A percentile compares a stretch with the other conserved stretches of the same genome.
phyloP scores from a whole-genome alignment of 768 basidiomycete species.

The Boletus pseudo-olivaceus region DNA sequence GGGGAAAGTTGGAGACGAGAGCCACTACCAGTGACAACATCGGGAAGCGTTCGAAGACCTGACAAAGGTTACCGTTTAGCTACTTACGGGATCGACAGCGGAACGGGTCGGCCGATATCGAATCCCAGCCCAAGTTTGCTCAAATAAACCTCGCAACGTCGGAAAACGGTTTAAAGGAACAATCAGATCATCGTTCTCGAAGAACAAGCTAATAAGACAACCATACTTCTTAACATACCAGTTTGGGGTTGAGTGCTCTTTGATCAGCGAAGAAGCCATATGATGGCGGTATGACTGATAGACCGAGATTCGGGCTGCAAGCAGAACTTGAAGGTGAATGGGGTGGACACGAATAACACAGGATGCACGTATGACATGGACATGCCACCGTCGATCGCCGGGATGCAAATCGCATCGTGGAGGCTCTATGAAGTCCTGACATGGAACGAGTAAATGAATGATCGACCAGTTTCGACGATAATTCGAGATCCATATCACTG shows the following conservation, averaged over 20 bases:
- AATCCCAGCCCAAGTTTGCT: slow-evolving; percentile 1
- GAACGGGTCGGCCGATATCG: slow-evolving; percentile 7
- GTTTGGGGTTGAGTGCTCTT: slow-evolving; percentile 16
- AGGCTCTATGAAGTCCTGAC: slow-evolving; percentile 2
- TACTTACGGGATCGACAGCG: slow-evolving; percentile 15
- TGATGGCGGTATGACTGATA: background rate
- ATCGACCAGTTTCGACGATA: slow-evolving; percentile 24
- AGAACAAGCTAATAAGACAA: slow-evolving; percentile 18
- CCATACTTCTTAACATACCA: slow-evolving; percentile 22
- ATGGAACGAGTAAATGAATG: slow-evolving; percentile 13
- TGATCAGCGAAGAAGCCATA: slow-evolving; percentile 22
- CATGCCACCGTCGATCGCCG: slow-evolving; percentile 13
- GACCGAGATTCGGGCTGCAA: background rate
- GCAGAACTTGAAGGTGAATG: background rate
- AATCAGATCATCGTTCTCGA: slow-evolving; percentile 14
- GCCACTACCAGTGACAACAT: slow-evolving; percentile 9
- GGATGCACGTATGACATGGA: background rate
- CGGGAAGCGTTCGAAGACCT: slow-evolving; percentile 8
- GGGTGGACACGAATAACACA: background rate
- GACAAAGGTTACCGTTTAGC: slow-evolving; percentile 16
- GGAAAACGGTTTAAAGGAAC: slow-evolving; percentile 6
- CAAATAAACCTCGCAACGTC: slow-evolving; percentile 7
- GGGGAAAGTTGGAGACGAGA: slow-evolving; percentile 18
- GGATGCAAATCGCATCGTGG: slow-evolving; percentile 9
- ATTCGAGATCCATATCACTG: slow-evolving; percentile 8